Evolutionary conservation across 2,329 filamentous ascomycete genomes (phyloP), one percentile per base, ranked within the genome.

Genomic region (Phialophora macrospora): DNA sequence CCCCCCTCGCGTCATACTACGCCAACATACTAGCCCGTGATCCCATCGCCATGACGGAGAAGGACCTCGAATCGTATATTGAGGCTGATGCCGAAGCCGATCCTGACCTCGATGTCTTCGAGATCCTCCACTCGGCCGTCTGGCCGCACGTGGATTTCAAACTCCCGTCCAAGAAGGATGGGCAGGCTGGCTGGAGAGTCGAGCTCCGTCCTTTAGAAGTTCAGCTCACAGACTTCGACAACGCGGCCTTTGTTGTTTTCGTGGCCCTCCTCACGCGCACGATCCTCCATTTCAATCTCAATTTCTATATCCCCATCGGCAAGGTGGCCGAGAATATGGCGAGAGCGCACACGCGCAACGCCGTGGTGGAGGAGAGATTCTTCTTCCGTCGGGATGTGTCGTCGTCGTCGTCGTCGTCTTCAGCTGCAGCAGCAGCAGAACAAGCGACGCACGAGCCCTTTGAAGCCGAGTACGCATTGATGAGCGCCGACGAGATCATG

Each of bases 71-170:
- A 44, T 6, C 17, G 17, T 44, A n/a, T n/a, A 17, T 14, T 82
- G 97, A 61, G 60, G 86, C 83, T 73, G 94, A 96, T 51, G 48
- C 14, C 17, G 38, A 41, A 1, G 34, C 12, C 82, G 97, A 55
- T 60, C 86, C 83, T 73, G 93, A 96, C 6, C 1, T 92, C 14
- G 93, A 98, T 76, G 94, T 98, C 76, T 98, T 98, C 73, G 94
- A 98, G 76, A 93, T 93, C 74, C 83, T 98, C 41, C 94, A 98
- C 78, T 96, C 91, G 49, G 98, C 94, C 17, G 98, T 98, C 77
- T 98, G 94, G 94, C 94, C 98, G 77, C 94, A 98, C 80, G 97
- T 98, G 89, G 91, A 94, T 41, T 98, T 98, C 86, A 98, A 98
- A 82, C 91, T 91, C 4, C 94, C 94, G 0, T 84, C 84, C 8